Percentiles rank a stretch among this genome's conserved stretches.
phyloP scores from a whole-genome alignment of 202 grass and related monocot genomes.

The Schoenoplectus triqueter region DNA sequence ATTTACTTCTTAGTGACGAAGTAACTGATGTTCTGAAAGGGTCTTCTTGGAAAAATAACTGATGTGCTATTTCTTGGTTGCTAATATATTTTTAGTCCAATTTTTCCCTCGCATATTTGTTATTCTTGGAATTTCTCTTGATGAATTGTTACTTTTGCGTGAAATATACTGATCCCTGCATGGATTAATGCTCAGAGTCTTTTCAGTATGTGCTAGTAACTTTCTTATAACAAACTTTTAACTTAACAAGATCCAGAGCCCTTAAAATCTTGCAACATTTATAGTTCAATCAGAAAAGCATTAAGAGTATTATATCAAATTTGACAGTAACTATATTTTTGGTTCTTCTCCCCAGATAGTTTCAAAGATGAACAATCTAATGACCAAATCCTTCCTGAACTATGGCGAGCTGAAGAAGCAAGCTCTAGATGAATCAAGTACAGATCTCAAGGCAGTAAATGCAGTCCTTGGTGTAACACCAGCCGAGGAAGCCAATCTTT shows the following conservation, averaged over 20 bases:
- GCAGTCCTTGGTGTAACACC: neutral
- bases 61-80: neutral
- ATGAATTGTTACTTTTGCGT: neutral
- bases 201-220: neutral
- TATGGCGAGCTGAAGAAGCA: constrained; percentile 45
- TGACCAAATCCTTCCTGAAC: constrained; percentile 48
- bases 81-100: neutral
- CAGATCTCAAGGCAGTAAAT: constrained; percentile 27
- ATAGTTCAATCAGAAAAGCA: constrained; percentile 2
- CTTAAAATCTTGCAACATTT: constrained; percentile 17
- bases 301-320: neutral
- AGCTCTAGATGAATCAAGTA: neutral
- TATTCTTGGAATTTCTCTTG: constrained; percentile 8
- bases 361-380: constrained; percentile 49
- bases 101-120: neutral
- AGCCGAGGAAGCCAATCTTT: constrained; percentile 43
- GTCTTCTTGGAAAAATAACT: neutral
- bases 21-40: neutral
- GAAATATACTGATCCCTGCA: neutral
- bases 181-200: constrained; percentile 10
- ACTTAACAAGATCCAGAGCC: neutral
- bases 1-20: neutral
- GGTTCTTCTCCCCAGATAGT: neutral
- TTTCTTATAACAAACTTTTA: neutral
- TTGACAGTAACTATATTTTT: neutral